These are phyloP conservation scores for Cryphonectria parasitica DNA, from an alignment of 2,329 filamentous ascomycete genomes.

Conservation along the genomic window DNA sequence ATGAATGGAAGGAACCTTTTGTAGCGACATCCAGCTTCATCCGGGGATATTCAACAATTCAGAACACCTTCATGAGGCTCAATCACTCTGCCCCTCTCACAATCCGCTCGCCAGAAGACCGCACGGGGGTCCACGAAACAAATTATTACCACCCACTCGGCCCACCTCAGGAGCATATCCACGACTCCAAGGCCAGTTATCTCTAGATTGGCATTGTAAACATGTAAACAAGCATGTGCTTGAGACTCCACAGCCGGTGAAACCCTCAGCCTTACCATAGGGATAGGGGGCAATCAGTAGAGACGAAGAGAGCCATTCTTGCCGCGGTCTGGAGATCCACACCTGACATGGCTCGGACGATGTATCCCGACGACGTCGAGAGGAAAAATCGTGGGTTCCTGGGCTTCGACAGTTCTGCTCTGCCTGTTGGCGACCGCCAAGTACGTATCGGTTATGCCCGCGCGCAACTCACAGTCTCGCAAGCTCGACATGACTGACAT, in stretches of 20 bases:
- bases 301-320: not conserved
- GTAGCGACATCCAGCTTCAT: not conserved
- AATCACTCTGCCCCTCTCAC: not conserved
- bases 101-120: not conserved
- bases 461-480: not conserved
- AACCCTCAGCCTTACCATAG: not conserved
- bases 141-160: not conserved
- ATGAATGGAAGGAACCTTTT: not conserved
- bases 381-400: constrained; percentile 54
- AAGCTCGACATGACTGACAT: not conserved
- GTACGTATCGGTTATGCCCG: constrained; percentile 40
- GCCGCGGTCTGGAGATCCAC: not conserved
- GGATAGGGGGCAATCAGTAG: not conserved
- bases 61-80: not conserved
- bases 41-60: not conserved
- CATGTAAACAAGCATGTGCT: constrained; percentile 7
- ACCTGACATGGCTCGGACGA: constrained; percentile 33
- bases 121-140: not conserved
- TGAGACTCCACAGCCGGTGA: constrained; percentile 6
- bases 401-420: constrained; percentile 54
- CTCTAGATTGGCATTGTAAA: not conserved
- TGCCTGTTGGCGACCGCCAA: constrained; percentile 53
- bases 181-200: not conserved
- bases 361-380: constrained; percentile 42
- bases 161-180: not conserved